phyloP scores from a whole-genome alignment of 345 rosid species.

The Microthlaspi erraticum region DNA sequence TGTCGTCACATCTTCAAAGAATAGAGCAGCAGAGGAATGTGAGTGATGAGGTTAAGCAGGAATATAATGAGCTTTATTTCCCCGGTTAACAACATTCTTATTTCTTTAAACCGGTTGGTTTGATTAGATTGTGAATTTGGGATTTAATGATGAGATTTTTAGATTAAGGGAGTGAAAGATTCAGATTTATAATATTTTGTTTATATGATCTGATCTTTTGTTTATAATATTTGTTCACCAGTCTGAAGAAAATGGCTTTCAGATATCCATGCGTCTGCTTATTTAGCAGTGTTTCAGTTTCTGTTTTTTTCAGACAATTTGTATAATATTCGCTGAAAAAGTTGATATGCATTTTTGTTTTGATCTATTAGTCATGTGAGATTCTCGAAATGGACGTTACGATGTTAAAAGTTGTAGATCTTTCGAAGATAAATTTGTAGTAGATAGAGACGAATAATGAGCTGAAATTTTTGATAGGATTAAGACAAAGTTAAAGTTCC shows the following conservation, averaged over 20 bases:
- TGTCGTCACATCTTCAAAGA: conserved; percentile 76
- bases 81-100: conserved; percentile 34
- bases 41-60: conserved; percentile 57
- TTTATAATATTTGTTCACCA: conserved; percentile 25
- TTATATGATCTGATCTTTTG: conserved; percentile 10
- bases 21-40: conserved; percentile 74
- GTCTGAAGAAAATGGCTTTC: conserved; percentile 34
- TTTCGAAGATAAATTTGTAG: conserved; percentile 3
- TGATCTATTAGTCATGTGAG: conserved; percentile 29
- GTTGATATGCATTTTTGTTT: not conserved
- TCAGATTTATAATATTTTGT: not conserved
- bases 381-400: conserved; percentile 29
- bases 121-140: conserved; percentile 12
- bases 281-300: conserved; percentile 33
- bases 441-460: conserved; percentile 26
- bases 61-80: conserved; percentile 54
- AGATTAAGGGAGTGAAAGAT: conserved; percentile 17
- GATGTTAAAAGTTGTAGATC: conserved; percentile 31
- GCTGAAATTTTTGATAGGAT: conserved; percentile 29
- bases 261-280: conserved; percentile 31
- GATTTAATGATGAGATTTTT: conserved; percentile 24
- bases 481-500: conserved; percentile 37
- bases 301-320: conserved; percentile 15
- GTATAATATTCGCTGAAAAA: conserved; percentile 37
- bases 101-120: conserved; percentile 5